These are phyloP conservation scores for Chalciporus pseudorubinellus DNA, from an alignment of 768 basidiomycete genomes.

Conservation along the genomic window DNA sequence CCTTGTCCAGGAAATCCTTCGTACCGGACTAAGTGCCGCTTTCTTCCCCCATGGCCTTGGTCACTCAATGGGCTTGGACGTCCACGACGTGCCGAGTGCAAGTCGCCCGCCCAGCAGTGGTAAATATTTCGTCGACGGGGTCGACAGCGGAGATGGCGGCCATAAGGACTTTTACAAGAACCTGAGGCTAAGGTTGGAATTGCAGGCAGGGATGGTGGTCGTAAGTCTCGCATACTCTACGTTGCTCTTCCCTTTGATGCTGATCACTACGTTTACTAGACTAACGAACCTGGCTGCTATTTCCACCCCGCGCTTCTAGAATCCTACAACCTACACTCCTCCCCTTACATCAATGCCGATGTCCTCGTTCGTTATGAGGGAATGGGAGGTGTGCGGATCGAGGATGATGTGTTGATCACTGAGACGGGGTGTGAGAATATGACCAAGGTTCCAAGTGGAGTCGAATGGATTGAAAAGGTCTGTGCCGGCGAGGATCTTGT, in stretches of 20 bases:
- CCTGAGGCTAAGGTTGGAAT: slow-evolving; percentile 71
- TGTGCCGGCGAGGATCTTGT: slow-evolving; percentile 58
- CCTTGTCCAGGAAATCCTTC: slow-evolving; percentile 54
- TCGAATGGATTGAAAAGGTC: slow-evolving; percentile 77
- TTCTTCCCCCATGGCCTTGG: slow-evolving; percentile 96
- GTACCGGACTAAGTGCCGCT: slow-evolving; percentile 72
- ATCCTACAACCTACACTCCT: slow-evolving; percentile 59
- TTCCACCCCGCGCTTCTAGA: slow-evolving; percentile 80
- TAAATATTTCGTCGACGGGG: slow-evolving; percentile 67
- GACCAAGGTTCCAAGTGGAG: slow-evolving; percentile 81
- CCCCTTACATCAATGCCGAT: slow-evolving; percentile 37
- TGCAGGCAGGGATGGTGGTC: slow-evolving; percentile 82
- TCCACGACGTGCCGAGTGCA: slow-evolving; percentile 88
- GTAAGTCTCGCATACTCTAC: slow-evolving; percentile 44
- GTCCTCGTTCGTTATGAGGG: slow-evolving; percentile 51
- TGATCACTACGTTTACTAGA: slow-evolving; percentile 41
- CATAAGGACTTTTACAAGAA: slow-evolving; percentile 76
- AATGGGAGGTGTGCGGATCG: slow-evolving; percentile 92
- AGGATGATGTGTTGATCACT: slow-evolving; percentile 86
- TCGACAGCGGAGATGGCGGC: slow-evolving; percentile 54
- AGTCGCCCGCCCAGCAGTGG: slow-evolving; percentile 64
- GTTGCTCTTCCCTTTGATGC: neutral
- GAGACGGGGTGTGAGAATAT: slow-evolving; percentile 75
- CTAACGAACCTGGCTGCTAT: slow-evolving; percentile 89
- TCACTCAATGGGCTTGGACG: slow-evolving; percentile 90